Evolutionary conservation across 768 basidiomycete genomes (phyloP).

Genomic region (Boletus bicolor): DNA sequence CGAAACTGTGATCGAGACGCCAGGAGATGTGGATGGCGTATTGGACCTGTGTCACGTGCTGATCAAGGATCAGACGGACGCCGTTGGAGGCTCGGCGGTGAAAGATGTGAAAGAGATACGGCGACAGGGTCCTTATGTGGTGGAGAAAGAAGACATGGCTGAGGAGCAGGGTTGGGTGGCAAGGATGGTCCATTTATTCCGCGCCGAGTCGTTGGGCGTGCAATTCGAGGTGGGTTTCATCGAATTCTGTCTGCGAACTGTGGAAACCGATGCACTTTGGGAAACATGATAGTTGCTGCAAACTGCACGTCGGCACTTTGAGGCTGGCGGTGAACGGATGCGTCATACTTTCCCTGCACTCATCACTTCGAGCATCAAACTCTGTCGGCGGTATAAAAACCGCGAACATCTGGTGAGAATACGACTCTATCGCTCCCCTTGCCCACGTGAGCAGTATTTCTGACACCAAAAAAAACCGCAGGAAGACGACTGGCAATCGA

Average conservation of each 20-base stretch:
- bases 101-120: conserved; percentile 42
- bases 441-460: not conserved
- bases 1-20: conserved; percentile 90
- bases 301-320: conserved; percentile 86
- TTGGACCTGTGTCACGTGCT: conserved; percentile 90
- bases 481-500: conserved; percentile 85
- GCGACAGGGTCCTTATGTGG: conserved; percentile 55
- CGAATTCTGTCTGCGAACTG: not conserved
- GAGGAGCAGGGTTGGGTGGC: conserved; percentile 99
- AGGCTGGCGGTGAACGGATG: conserved; percentile 91
- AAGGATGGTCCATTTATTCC: conserved; percentile 95
- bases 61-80: conserved; percentile 79
- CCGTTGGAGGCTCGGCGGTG: conserved; percentile 31
- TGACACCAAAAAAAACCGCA: conserved; percentile 26
- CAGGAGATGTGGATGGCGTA: conserved; percentile 92
- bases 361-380: conserved; percentile 88
- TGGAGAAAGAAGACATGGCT: conserved; percentile 87
- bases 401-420: conserved; percentile 62
- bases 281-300: conserved; percentile 67
- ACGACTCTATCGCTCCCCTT: not conserved
- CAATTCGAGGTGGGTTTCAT: conserved; percentile 76
- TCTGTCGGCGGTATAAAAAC: conserved; percentile 88
- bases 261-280: not conserved
- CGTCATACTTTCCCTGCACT: conserved; percentile 96
- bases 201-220: conserved; percentile 77